These are phyloP conservation scores for Colletotrichum kahawae DNA, from an alignment of 2,329 filamentous ascomycete species.

Conservation along the genomic window DNA sequence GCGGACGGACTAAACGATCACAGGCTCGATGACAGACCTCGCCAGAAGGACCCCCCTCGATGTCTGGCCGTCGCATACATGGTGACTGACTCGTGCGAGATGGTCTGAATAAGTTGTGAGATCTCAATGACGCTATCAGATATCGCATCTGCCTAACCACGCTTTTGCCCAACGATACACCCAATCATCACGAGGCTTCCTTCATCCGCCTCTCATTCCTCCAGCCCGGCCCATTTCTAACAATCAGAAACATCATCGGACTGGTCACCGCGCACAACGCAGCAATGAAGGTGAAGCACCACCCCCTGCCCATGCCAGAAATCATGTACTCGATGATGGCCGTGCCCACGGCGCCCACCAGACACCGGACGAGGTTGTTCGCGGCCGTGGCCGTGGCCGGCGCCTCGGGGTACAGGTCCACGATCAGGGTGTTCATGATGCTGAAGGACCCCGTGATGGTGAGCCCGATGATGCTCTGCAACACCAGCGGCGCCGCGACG, in stretches of 20 bases:
- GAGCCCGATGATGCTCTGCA: slow-evolving; percentile 62
- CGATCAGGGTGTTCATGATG: slow-evolving; percentile 66
- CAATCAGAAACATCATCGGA: slow-evolving; percentile 54
- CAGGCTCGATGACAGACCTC: background rate
- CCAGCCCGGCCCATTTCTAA: slow-evolving; percentile 53
- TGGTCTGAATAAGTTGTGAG: background rate
- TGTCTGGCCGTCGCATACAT: background rate
- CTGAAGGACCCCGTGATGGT: slow-evolving; percentile 67
- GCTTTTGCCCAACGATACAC: no score
- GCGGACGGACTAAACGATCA: background rate
- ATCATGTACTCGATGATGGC: slow-evolving; percentile 66
- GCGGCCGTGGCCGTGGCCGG: slow-evolving; percentile 68
- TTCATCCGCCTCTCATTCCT: slow-evolving; percentile 55
- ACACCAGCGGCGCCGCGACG: slow-evolving; percentile 59
- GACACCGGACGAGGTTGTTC: slow-evolving; percentile 68
- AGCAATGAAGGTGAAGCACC: slow-evolving; percentile 66
- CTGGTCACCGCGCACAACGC: slow-evolving; percentile 53
- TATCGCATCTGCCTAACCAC: background rate
- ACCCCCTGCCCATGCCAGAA: slow-evolving; percentile 60
- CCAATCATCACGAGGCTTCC: slow-evolving; percentile 1
- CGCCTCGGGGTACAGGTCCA: slow-evolving; percentile 66
- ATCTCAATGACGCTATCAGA: background rate
- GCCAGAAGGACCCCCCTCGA: background rate
- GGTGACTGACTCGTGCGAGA: background rate
- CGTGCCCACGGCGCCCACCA: slow-evolving; percentile 63